A percentile compares a stretch with the other conserved stretches of the same genome.
These are phyloP conservation scores for Xylaria sp. DNA, from an alignment of 495 filamentous ascomycete genomes.

Conservation along the genomic window DNA sequence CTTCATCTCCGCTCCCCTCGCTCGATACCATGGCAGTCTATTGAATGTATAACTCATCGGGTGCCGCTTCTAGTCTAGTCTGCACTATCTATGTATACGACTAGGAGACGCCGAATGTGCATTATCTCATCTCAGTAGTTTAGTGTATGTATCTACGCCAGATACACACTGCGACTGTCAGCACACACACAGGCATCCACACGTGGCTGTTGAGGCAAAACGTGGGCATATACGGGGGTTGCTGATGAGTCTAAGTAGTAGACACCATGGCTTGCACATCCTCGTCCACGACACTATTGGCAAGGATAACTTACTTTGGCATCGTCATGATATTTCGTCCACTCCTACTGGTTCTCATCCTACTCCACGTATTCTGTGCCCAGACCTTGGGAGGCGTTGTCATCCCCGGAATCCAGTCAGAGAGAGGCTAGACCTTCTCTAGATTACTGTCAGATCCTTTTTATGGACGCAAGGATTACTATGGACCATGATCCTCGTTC, in stretches of 20 bases:
- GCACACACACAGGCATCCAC: slow-evolving; percentile 1
- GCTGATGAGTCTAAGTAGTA: slow-evolving; percentile 18
- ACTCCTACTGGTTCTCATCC: slow-evolving; percentile 21
- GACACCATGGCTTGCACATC: neutral
- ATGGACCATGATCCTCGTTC: slow-evolving; percentile 19
- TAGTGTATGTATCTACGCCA: slow-evolving; percentile 7
- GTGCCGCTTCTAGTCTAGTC: slow-evolving; percentile 14
- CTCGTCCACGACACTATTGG: neutral
- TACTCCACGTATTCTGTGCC: slow-evolving; percentile 20
- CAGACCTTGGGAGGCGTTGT: slow-evolving; percentile 16
- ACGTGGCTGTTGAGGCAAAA: slow-evolving; percentile 22
- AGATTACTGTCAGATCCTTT: slow-evolving; percentile 29
- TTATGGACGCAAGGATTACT: slow-evolving; percentile 27
- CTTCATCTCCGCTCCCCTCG: slow-evolving; percentile 15
- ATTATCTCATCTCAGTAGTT: slow-evolving; percentile 23
- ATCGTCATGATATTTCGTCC: slow-evolving; percentile 9
- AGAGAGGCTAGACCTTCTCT: slow-evolving; percentile 25
- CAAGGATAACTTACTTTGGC: slow-evolving; percentile 14
- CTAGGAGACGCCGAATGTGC: slow-evolving; percentile 24
- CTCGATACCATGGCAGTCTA: neutral
- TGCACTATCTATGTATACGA: slow-evolving; percentile 17
- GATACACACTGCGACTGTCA: slow-evolving; percentile 11
- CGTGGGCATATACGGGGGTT: slow-evolving; percentile 18
- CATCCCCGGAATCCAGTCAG: slow-evolving; percentile 29
- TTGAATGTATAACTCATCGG: neutral